Base-by-base conservation (phyloP, 441 rosid species). In the Codiaeum variegatum region DNA sequence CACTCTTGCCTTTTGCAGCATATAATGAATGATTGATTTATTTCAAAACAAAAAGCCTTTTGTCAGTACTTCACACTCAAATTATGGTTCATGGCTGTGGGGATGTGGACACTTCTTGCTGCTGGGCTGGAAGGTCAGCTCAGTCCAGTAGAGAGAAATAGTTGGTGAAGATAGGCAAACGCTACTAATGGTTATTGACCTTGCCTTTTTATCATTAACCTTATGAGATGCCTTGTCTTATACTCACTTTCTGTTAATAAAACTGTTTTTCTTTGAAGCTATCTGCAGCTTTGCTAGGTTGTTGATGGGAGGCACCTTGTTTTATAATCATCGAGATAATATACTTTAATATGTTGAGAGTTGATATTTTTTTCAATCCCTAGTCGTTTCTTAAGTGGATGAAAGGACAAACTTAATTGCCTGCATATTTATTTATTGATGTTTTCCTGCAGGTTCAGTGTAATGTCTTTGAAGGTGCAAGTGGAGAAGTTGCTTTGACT, bases 381-480 rank as follows among this genome's bases (percentile, higher is more conserved):
- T 32, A 32, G 2, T 32, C 5, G 5, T 28, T 15, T 32, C 9
- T 12, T 36, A 36, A 60, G 42, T 5, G 8, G 44, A 47, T 26
- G 55, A 11, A 26, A 11, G 59, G 69, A 21, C n/a, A 24, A 18
- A n/a, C 54, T 18, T 62, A 72, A 36, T 69, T 62, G 5, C 73
- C 40, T 66, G 59, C 13, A 55, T 63, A 63, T 72, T 76, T 75
- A 75, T 29, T 77, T 67, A 10, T 63, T 75, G 62, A 71, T 77
- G 62, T 70, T 34, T 62, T 73, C 72, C 66, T 76, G 76, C 88
- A 95, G 99, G 92, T 85, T 75, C 99, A 95, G 75, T 90, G 98
- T 77, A 92, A 95, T 81, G 92, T 87, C 73, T 92, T 95, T 69
- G 84, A 90, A 86, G 97, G 97, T 71, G 93, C 92, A 77, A 85